Evolutionary conservation across 2,329 filamentous ascomycete species (phyloP).

Genomic region (Cryphonectria radicalis): DNA sequence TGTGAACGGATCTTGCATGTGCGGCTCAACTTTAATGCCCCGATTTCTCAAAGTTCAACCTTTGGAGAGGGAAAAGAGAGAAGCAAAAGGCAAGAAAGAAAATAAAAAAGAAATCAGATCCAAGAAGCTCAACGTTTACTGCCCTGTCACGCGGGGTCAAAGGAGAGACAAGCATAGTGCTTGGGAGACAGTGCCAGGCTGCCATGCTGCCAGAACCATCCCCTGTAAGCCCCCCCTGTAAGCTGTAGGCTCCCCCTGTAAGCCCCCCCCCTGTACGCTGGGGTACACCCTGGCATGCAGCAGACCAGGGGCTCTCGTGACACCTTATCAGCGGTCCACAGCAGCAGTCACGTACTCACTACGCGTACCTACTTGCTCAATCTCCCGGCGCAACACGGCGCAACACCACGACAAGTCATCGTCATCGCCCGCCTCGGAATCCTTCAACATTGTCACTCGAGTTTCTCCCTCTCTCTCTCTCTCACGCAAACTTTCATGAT

Average conservation of each 20-base stretch:
- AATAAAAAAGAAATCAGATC: too few species aligned
- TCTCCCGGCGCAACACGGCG: not conserved
- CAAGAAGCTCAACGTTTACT: too few species aligned
- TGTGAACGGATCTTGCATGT: not conserved
- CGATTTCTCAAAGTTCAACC: not conserved
- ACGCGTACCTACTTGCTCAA: not conserved
- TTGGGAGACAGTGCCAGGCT: not conserved
- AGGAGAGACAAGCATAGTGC: not conserved
- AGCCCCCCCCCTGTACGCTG: not conserved
- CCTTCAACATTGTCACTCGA: not conserved
- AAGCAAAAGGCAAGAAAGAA: too few species aligned
- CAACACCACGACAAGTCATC: not conserved
- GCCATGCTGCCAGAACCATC: not conserved
- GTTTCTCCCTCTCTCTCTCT: not conserved
- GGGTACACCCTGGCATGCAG: not conserved
- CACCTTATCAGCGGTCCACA: slow-evolving; percentile 1
- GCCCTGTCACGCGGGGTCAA: not conserved
- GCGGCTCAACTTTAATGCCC: not conserved
- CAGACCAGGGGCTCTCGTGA: not conserved
- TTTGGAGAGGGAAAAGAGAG: too few species aligned
- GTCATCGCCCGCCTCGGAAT: not conserved
- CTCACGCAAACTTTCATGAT: not conserved
- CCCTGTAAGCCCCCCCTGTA: not conserved
- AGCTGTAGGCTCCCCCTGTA: not conserved
- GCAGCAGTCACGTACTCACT: not conserved